These are phyloP conservation scores for Phytophthora sp. DNA, from an alignment of 352 stramenopile genomes.

Conservation along the genomic window DNA sequence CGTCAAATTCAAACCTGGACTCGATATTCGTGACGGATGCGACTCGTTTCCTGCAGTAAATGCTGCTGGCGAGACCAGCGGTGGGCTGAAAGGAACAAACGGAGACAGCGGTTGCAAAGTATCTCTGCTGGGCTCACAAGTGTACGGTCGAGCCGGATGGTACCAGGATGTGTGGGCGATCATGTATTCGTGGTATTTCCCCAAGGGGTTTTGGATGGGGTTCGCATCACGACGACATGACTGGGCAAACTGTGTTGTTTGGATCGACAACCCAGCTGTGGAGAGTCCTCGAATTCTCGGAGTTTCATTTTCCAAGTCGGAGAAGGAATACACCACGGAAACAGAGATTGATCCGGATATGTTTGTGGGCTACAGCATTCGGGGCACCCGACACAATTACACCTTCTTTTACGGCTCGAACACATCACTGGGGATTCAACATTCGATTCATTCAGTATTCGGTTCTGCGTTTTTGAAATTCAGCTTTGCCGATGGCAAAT, in stretches of 20 bases:
- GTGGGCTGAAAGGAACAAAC: neutral
- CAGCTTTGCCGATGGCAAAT: neutral
- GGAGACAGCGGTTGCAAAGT: neutral
- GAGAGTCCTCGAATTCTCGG: neutral
- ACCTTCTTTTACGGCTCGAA: neutral
- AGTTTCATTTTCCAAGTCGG: neutral
- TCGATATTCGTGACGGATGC: too few species aligned
- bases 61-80: neutral
- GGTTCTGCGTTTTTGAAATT: neutral
- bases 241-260: constrained; percentile 3
- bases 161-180: constrained; percentile 3
- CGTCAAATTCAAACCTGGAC: too few species aligned
- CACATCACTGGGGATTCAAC: neutral
- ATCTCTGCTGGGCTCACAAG: neutral
- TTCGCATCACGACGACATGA: neutral
- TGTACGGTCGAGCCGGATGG: neutral
- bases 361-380: neutral
- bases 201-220: neutral
- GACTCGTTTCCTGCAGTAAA: neutral
- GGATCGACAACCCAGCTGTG: neutral
- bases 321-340: neutral
- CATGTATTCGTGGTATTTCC: constrained; percentile 16
- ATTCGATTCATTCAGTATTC: too few species aligned
- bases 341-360: neutral
- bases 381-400: neutral